Percentiles rank a stretch among this genome's conserved stretches.
phyloP scores from a whole-genome alignment of 345 rosid species.

The Pelargonium nanum region DNA sequence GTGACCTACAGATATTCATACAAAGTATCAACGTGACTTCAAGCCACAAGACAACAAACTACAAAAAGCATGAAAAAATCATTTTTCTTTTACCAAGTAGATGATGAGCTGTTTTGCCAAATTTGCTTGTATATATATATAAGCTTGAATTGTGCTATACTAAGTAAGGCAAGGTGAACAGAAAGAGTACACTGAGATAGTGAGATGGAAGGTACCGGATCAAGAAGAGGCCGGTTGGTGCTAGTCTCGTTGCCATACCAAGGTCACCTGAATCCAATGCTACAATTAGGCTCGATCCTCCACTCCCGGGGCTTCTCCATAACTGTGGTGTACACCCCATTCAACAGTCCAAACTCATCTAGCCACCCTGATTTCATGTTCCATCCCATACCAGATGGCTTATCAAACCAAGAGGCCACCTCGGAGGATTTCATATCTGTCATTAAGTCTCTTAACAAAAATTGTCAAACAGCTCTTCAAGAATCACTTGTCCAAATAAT shows the following conservation, averaged over 20 bases:
- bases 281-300: constrained; percentile 25
- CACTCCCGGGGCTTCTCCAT: constrained; percentile 25
- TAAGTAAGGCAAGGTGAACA: background rate
- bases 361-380: constrained; percentile 13
- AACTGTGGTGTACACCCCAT: constrained; percentile 23
- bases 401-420: constrained; percentile 2
- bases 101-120: too few species aligned
- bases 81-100: too few species aligned
- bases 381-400: constrained; percentile 12
- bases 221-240: constrained; percentile 14
- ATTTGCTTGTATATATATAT: too few species aligned
- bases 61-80: too few species aligned
- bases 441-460: constrained; percentile 10
- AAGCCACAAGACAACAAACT: too few species aligned
- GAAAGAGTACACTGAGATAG: background rate
- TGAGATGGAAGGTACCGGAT: background rate
- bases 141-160: too few species aligned
- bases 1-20: too few species aligned
- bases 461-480: constrained; percentile 13
- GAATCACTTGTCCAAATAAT: constrained; percentile 8
- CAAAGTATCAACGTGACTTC: too few species aligned
- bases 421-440: background rate
- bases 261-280: constrained; percentile 33
- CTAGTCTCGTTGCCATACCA: constrained; percentile 23
- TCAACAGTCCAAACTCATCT: constrained; percentile 19